Evolutionary conservation across 2,329 filamentous ascomycete genomes (phyloP).

Genomic region (Tolypocladium ovalisporum): DNA sequence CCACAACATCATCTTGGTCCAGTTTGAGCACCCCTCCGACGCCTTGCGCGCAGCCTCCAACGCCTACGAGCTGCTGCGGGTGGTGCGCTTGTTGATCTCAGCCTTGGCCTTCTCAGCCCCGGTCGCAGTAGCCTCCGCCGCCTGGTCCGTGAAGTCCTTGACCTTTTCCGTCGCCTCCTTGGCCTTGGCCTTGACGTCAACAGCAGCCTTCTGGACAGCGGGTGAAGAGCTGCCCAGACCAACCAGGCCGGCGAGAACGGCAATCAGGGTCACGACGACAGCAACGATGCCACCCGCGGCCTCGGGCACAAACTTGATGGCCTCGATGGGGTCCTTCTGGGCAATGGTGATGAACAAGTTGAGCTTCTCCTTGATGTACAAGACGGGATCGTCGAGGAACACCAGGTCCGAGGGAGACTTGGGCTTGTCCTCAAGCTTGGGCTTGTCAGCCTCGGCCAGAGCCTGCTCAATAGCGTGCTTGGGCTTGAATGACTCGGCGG

Average conservation of each 20-base stretch:
- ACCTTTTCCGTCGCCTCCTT: slow-evolving; percentile 48
- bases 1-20: not conserved
- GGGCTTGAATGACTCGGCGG: slow-evolving; percentile 78
- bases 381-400: slow-evolving; percentile 85
- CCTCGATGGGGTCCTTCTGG: slow-evolving; percentile 71
- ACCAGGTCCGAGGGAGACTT: slow-evolving; percentile 66
- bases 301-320: slow-evolving; percentile 83
- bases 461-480: slow-evolving; percentile 79
- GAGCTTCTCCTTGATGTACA: slow-evolving; percentile 84
- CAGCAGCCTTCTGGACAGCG: slow-evolving; percentile 61
- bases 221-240: slow-evolving; percentile 55
- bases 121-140: slow-evolving; percentile 43
- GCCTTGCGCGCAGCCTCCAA: not conserved
- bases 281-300: slow-evolving; percentile 72
- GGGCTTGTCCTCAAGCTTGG: slow-evolving; percentile 55
- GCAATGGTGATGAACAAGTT: slow-evolving; percentile 80
- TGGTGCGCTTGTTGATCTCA: slow-evolving; percentile 53
- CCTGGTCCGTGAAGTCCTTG: slow-evolving; percentile 60
- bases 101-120: slow-evolving; percentile 66
- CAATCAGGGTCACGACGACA: slow-evolving; percentile 57
- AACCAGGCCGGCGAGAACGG: slow-evolving; percentile 57
- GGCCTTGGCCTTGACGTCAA: slow-evolving; percentile 56
- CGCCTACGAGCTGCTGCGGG: slow-evolving; percentile 42
- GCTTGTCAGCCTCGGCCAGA: slow-evolving; percentile 67
- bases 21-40: not conserved